phyloP scores from a whole-genome alignment of 495 filamentous ascomycete species.

The Neurospora tetrasperma region DNA sequence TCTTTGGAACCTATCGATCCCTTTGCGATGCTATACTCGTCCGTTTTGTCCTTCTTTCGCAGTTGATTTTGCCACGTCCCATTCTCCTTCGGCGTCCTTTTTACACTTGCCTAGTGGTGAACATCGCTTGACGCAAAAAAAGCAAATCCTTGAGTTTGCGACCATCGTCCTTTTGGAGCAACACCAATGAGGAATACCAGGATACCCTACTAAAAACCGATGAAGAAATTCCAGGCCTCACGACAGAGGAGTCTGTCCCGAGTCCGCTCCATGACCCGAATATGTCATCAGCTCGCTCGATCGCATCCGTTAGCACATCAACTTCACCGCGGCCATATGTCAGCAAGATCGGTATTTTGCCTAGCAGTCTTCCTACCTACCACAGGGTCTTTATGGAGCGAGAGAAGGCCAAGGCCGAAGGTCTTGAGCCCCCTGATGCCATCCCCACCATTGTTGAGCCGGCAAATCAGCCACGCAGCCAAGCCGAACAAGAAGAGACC shows the following conservation, averaged over 20 bases:
- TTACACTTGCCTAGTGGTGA: conserved; percentile 1
- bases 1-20: background rate
- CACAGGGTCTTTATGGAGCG: conserved; percentile 83
- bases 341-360: conserved; percentile 80
- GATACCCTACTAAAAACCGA: conserved; percentile 10
- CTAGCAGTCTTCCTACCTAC: conserved; percentile 79
- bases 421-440: conserved; percentile 26
- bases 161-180: conserved; percentile 30
- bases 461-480: conserved; percentile 43
- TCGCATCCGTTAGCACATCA: conserved; percentile 33
- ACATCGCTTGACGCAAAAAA: conserved; percentile 10
- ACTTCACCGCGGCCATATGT: conserved; percentile 45
- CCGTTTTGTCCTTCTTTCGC: background rate
- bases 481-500: conserved; percentile 66
- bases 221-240: conserved; percentile 10
- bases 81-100: background rate
- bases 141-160: conserved; percentile 16
- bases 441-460: conserved; percentile 37
- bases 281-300: conserved; percentile 34
- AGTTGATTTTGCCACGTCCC: background rate
- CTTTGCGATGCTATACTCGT: background rate
- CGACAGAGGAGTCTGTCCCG: conserved; percentile 12
- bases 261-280: conserved; percentile 26
- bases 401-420: conserved; percentile 39
- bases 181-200: conserved; percentile 23